A percentile compares a stretch with the other conserved stretches of the same genome.
Conservation (phyloP, 108 stramenopile genomes). For the Discostella pseudostelligera region DNA sequence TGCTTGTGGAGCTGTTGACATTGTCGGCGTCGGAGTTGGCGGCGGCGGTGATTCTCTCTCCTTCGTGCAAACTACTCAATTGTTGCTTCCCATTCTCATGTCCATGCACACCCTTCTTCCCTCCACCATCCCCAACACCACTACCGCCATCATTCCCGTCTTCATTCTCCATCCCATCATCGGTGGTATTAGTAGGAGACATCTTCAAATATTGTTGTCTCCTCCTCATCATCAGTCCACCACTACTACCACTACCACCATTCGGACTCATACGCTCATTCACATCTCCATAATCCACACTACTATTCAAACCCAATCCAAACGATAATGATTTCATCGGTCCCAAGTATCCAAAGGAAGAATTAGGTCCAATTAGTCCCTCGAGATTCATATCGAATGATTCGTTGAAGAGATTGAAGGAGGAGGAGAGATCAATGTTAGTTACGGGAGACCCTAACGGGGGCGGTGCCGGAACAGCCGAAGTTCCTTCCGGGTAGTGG, state of each 20-base stretch:
- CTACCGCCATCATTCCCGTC: not conserved
- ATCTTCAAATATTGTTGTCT: not conserved
- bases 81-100: no score
- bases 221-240: not conserved
- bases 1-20: not conserved
- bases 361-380: conserved; percentile 51
- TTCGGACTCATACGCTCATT: conserved; percentile 2
- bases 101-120: not conserved
- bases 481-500: no score
- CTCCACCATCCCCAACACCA: not conserved
- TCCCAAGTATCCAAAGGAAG: conserved; percentile 40
- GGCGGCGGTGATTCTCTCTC: not conserved
- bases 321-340: conserved; percentile 63
- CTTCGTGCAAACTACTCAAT: not conserved
- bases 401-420: conserved; percentile 78
- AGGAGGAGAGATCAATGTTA: conserved; percentile 66
- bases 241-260: conserved; percentile 3
- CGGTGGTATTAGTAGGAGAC: not conserved
- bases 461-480: no score
- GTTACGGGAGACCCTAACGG: not conserved
- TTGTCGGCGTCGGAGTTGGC: not conserved
- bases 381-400: conserved; percentile 81
- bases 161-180: not conserved
- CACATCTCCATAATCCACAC: conserved; percentile 20
- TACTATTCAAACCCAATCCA: conserved; percentile 39